Percentiles rank a stretch among this genome's conserved stretches.
Conservation (phyloP, 1,139 yeast genomes). For the Entelexis sorbosivorans region DNA sequence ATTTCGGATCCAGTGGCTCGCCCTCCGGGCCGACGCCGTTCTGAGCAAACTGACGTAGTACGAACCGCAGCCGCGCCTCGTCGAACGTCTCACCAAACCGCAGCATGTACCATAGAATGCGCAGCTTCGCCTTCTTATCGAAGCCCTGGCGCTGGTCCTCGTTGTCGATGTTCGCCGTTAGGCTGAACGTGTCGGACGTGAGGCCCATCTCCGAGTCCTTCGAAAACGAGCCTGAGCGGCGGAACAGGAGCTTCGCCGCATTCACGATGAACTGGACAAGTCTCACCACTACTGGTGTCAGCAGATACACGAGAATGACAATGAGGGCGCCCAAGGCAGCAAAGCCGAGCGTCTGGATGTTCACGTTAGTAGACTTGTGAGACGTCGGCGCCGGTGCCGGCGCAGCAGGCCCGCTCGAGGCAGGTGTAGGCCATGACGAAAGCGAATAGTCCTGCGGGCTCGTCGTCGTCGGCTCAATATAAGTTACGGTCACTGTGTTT, state of each 20-base stretch:
- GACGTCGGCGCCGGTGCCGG: neutral
- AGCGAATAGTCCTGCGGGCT: neutral
- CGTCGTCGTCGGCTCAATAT: neutral
- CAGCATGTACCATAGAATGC: constrained; percentile 48
- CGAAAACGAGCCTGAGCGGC: constrained; percentile 36
- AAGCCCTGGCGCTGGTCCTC: constrained; percentile 54
- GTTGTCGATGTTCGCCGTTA: constrained; percentile 38
- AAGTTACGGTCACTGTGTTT: neutral
- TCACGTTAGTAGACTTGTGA: neutral
- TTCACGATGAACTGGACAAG: neutral
- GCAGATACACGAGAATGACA: neutral
- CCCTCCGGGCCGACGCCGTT: constrained; percentile 50
- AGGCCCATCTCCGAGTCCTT: constrained; percentile 59
- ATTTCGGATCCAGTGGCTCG: constrained; percentile 30
- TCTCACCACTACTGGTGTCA: constrained; percentile 7
- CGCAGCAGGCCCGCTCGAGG: neutral
- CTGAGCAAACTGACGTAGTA: constrained; percentile 37
- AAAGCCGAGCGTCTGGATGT: neutral
- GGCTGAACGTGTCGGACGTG: constrained; percentile 48
- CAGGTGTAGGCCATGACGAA: neutral
- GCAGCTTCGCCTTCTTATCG: constrained; percentile 43
- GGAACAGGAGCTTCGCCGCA: constrained; percentile 3
- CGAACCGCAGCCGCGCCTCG: constrained; percentile 52
- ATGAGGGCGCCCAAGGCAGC: neutral
- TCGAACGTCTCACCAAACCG: constrained; percentile 46